phyloP scores from a whole-genome alignment of 23 red algal species.

The Gracilaria gracilis region DNA sequence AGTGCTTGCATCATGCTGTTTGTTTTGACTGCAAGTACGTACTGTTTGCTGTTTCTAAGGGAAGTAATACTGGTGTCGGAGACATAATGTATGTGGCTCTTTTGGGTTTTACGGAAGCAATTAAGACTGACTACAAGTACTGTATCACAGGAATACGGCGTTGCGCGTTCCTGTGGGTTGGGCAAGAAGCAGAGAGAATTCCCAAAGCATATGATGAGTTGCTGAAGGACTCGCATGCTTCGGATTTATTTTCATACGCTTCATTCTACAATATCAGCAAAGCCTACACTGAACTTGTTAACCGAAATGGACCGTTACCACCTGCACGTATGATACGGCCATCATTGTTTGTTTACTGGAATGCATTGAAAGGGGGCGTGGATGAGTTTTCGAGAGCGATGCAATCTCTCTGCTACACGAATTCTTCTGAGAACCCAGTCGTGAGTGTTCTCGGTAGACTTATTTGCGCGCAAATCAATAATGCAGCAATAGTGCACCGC shows the following conservation, averaged over 20 bases:
- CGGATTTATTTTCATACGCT: conserved; percentile 19
- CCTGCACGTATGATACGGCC: not conserved
- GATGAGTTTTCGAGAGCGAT: not conserved
- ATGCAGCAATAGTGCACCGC: not conserved
- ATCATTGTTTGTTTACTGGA: not conserved
- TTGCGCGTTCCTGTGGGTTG: conserved; percentile 20
- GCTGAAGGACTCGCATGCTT: conserved; percentile 24
- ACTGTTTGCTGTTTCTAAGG: not conserved
- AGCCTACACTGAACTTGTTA: not conserved
- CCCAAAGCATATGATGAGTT: conserved; percentile 5
- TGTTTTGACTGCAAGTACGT: not conserved
- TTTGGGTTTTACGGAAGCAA: not conserved
- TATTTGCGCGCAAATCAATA: not conserved
- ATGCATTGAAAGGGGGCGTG: not conserved
- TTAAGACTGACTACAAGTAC: not conserved
- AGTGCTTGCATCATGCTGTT: conserved; percentile 6
- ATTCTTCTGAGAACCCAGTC: not conserved
- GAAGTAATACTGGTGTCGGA: not conserved
- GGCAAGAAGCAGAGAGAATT: conserved; percentile 3
- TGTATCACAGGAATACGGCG: not conserved
- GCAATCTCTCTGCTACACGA: not conserved
- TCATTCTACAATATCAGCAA: conserved; percentile 23
- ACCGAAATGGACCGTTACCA: not conserved
- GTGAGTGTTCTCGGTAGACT: not conserved
- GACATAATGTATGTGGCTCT: not conserved